These are phyloP conservation scores for Adansonia rubrostipa DNA, from an alignment of 441 rosid species.

Conservation along the genomic window DNA sequence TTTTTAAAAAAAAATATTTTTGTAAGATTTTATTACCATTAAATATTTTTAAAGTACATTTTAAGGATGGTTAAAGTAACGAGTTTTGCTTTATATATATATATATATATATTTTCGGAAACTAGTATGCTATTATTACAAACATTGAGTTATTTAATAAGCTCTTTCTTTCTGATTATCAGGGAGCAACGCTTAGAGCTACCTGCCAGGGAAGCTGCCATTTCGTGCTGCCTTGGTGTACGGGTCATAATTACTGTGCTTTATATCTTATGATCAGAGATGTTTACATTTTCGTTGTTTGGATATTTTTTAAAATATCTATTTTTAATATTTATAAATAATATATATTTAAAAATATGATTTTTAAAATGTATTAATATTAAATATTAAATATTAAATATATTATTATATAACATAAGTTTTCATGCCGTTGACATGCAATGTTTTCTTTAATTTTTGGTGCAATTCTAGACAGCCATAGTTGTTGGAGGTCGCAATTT, in stretches of 20 bases:
- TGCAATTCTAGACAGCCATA: conserved; percentile 63
- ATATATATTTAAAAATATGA: too few relatives aligned
- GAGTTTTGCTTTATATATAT: too few relatives aligned
- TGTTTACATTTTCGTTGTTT: not conserved
- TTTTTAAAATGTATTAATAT: too few relatives aligned
- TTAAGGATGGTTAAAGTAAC: too few relatives aligned
- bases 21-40: too few relatives aligned
- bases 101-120: not conserved
- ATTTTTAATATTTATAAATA: too few relatives aligned
- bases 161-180: conserved; percentile 27
- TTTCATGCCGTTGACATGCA: conserved; percentile 3
- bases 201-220: conserved; percentile 68
- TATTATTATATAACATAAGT: too few relatives aligned
- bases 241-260: conserved; percentile 47
- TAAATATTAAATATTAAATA: too few relatives aligned
- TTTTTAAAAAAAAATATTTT: too few relatives aligned
- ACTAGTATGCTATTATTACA: conserved; percentile 12
- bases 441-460: not conserved
- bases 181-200: conserved; percentile 62
- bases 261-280: conserved; percentile 3
- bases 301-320: too few relatives aligned
- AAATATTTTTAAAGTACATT: too few relatives aligned
- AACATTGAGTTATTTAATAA: conserved; percentile 5
- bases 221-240: conserved; percentile 70
- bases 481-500: conserved; percentile 91